Evolutionary conservation across 2,329 filamentous ascomycete genomes (phyloP).

Genomic region (Aspergillus sp.): DNA sequence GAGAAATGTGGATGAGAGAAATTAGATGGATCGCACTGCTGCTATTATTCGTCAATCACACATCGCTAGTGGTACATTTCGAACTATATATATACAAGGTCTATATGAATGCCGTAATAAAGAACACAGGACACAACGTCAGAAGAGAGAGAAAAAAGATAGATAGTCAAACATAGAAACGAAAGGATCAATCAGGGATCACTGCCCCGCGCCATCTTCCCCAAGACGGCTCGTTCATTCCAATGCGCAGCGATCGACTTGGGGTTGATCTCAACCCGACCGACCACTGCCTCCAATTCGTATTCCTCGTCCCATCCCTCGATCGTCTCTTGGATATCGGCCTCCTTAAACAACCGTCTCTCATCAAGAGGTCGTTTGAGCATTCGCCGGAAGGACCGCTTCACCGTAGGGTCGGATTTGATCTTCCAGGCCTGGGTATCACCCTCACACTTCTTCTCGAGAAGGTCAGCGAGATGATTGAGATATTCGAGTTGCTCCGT

Average conservation of each 20-base stretch:
- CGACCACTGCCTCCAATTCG: slow-evolving; percentile 24
- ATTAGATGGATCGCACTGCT: too few relatives aligned
- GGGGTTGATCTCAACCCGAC: slow-evolving; percentile 14
- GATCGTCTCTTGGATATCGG: slow-evolving; percentile 13
- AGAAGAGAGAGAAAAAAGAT: not conserved
- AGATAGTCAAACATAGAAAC: not conserved
- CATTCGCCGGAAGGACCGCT: slow-evolving; percentile 13
- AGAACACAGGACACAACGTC: not conserved
- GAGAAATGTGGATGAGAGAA: too few relatives aligned
- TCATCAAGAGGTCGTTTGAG: slow-evolving; percentile 14
- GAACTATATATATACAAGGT: not conserved
- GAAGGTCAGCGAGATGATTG: slow-evolving; percentile 15
- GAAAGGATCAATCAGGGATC: not conserved
- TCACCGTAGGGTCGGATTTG: slow-evolving; percentile 9
- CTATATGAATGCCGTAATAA: not conserved
- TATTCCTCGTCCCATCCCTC: slow-evolving; percentile 30
- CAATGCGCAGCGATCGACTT: slow-evolving; percentile 15
- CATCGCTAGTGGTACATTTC: not conserved
- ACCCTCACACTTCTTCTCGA: slow-evolving; percentile 24
- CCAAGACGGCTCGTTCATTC: slow-evolving; percentile 12
- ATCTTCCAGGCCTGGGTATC: slow-evolving; percentile 16
- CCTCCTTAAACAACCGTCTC: slow-evolving; percentile 10
- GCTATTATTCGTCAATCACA: not conserved
- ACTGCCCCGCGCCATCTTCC: not conserved
- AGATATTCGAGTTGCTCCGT: slow-evolving; percentile 20